Evolutionary conservation across 805 yeast species (phyloP), one percentile per base, ranked within the genome.

Genomic region (Ogataea ganodermae): DNA sequence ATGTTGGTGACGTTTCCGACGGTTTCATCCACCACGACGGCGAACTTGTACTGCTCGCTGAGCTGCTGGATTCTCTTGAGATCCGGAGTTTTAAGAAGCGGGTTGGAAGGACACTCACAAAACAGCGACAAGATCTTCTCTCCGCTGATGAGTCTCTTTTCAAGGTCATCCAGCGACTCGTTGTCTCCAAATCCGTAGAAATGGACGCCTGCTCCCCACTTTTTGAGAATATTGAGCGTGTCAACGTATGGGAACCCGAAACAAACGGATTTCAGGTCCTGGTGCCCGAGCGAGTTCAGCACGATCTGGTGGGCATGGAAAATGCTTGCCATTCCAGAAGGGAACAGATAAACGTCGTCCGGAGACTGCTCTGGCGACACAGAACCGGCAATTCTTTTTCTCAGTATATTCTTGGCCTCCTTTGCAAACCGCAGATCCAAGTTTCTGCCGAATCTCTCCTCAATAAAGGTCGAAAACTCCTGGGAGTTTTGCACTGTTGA

Each of bases 211-310:
- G 91, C 87, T 13, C 98, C 97, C 75, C 90, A 94, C 65, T 91
- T 92, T 60, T 78, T 77, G 58, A 94, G 73, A 49, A 94, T 83
- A 57, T 88, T 89, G 46, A 89, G 74, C 0, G 98, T 91, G 65
- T 94, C 98, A 23, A 89, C 94, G 66, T 92, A 94, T 6, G 98
- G 97, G 69, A 91, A 90, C 1, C 99, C 99, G 67, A 88, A 92
- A 68, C 96, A 89, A 2, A 90, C 96, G 1, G 96, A 83, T 63
- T 88, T 89, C 46, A 70, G 65, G 35, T 61, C 60, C 10, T 66
- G 65, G 16, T 40, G 27, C 17, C 46, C 52, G 17, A 49, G 31
- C 16, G 44, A 44, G 13, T 41, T 30, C 44, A 67, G 50, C 6
- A 55, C 31, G 63, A 52, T 60, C 49, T 80, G 76, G 63, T 92